phyloP scores from a whole-genome alignment of 768 basidiomycete genomes.

The Cystobasidium tubakii region DNA sequence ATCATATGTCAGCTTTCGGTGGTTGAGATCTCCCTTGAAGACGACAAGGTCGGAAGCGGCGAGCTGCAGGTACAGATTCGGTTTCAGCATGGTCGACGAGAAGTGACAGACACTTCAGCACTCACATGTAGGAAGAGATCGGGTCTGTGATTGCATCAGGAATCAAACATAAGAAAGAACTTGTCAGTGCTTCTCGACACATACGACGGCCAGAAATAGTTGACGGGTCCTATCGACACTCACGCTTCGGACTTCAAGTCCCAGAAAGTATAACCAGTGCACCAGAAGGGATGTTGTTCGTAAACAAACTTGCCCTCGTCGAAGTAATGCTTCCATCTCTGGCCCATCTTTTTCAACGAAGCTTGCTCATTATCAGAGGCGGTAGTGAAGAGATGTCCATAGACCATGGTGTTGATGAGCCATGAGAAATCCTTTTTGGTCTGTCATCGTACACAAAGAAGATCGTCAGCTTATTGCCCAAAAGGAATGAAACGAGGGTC shows the following conservation, averaged over 20 bases:
- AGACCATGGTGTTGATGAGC: slow-evolving; percentile 71
- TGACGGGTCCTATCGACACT: not conserved
- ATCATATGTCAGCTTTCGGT: slow-evolving; percentile 59
- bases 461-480: not conserved
- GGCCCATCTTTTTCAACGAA: slow-evolving; percentile 69
- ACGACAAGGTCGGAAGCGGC: slow-evolving; percentile 78
- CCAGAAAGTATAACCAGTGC: slow-evolving; percentile 83
- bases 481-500: not conserved
- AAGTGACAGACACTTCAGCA: slow-evolving; percentile 59
- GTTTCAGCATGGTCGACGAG: slow-evolving; percentile 73
- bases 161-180: not conserved
- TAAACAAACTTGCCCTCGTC: slow-evolving; percentile 88
- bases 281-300: slow-evolving; percentile 72
- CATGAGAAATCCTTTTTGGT: slow-evolving; percentile 92
- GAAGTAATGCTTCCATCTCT: slow-evolving; percentile 92
- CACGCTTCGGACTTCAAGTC: slow-evolving; percentile 42
- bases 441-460: slow-evolving; percentile 46
- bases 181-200: not conserved
- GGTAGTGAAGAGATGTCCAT: slow-evolving; percentile 81
- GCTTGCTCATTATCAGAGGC: slow-evolving; percentile 72
- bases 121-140: slow-evolving; percentile 43
- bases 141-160: slow-evolving; percentile 36
- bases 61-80: slow-evolving; percentile 79
- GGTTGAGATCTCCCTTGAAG: slow-evolving; percentile 85
- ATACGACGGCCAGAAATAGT: not conserved